A percentile compares a stretch with the other conserved stretches of the same genome.
Conservation (phyloP, 257 asterid species). For the Petrea volubilis region DNA sequence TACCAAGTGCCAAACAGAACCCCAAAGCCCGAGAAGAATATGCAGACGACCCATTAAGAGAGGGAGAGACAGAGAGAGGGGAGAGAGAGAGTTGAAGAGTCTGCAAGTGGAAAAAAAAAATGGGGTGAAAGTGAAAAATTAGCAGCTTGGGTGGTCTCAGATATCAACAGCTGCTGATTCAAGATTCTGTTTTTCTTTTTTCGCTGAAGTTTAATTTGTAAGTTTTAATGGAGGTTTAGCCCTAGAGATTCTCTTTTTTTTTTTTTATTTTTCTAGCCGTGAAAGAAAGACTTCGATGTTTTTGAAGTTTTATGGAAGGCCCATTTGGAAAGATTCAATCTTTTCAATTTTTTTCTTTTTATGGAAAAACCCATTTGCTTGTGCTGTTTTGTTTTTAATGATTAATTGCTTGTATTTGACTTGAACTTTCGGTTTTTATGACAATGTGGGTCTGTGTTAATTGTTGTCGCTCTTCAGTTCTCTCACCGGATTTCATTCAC, state of each 20-base stretch:
- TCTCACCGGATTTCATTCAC: not conserved
- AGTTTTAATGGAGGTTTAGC: constrained; percentile 21
- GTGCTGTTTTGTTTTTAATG: not conserved
- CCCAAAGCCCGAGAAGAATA: constrained; percentile 18
- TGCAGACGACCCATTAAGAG: constrained; percentile 19
- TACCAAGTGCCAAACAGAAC: constrained; percentile 27
- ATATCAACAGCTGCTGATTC: constrained; percentile 64
- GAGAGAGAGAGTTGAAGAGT: not conserved
- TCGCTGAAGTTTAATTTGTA: constrained; percentile 33
- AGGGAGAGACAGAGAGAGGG: constrained; percentile 15
- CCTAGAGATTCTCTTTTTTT: not conserved
- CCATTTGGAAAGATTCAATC: constrained; percentile 26
- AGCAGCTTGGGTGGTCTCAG: constrained; percentile 56
- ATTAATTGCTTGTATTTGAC: not conserved
- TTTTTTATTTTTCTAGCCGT: not conserved
- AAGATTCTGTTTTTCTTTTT: constrained; percentile 34
- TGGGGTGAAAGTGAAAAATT: constrained; percentile 48
- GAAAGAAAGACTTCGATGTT: constrained; percentile 8
- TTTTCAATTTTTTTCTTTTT: constrained; percentile 16
- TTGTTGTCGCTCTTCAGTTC: not conserved
- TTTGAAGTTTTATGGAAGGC: constrained; percentile 9
- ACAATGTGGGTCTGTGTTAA: constrained; percentile 20
- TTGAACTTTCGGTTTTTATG: constrained; percentile 9
- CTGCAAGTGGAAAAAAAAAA: constrained; percentile 17
- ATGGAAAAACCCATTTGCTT: constrained; percentile 25